A percentile compares a stretch with the other conserved stretches of the same genome.
These are phyloP conservation scores for Firmiana major DNA, from an alignment of 345 rosid species.

Conservation along the genomic window DNA sequence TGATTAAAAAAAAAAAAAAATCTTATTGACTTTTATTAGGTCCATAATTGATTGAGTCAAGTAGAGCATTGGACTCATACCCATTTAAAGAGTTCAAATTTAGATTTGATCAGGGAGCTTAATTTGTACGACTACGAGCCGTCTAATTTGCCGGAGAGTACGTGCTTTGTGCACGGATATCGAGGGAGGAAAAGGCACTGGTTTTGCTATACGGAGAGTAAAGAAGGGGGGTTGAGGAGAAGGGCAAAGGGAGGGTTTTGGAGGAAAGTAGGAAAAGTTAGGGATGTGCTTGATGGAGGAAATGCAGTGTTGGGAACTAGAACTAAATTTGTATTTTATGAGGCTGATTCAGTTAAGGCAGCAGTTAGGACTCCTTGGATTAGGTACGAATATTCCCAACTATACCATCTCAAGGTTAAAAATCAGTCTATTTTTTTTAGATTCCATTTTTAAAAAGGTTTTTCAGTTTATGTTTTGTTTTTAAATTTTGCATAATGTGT, in stretches of 20 bases:
- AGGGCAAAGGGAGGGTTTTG: constrained; percentile 43
- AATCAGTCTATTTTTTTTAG: neutral
- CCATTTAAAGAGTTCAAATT: too few relatives aligned
- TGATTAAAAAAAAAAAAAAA: too few relatives aligned
- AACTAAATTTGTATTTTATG: constrained; percentile 36
- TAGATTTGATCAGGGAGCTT: constrained; percentile 43
- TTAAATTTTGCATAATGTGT: neutral
- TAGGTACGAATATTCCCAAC: constrained; percentile 44
- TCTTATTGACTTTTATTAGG: too few relatives aligned
- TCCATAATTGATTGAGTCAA: too few relatives aligned
- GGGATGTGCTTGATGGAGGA: constrained; percentile 32
- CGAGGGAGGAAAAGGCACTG: constrained; percentile 44
- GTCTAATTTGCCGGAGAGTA: constrained; percentile 33
- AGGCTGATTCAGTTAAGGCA: constrained; percentile 24
- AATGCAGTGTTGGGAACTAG: constrained; percentile 33
- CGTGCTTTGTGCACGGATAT: constrained; percentile 29
- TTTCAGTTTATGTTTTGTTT: neutral
- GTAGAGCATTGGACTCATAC: too few relatives aligned
- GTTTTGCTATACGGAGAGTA: constrained; percentile 36
- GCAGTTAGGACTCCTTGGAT: constrained; percentile 44
- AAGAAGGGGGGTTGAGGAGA: constrained; percentile 17
- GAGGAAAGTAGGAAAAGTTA: constrained; percentile 33
- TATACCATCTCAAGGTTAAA: constrained; percentile 35
- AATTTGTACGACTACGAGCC: constrained; percentile 40
- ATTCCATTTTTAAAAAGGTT: neutral